Conservation (phyloP, 2,329 filamentous ascomycete species). For the Colletotrichum acutatum region DNA sequence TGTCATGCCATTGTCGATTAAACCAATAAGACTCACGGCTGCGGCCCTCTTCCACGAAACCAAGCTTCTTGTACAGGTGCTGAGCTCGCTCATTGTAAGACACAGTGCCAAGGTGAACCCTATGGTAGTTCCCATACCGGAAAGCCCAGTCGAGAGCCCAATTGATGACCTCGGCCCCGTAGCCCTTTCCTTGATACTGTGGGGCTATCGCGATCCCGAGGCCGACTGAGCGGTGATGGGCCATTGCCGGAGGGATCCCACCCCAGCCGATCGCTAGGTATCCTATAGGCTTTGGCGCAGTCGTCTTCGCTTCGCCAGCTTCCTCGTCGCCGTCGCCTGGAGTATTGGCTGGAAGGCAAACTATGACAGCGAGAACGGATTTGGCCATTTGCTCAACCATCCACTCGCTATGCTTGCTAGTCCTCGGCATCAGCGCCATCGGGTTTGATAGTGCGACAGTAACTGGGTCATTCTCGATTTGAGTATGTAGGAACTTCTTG, state of each 20-base stretch:
- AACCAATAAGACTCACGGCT: background rate
- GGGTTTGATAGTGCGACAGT: background rate
- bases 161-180: background rate
- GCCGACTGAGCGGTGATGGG: background rate
- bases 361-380: background rate
- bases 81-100: background rate
- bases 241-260: background rate
- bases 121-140: background rate
- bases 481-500: background rate
- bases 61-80: background rate
- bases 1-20: background rate
- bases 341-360: background rate
- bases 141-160: constrained; percentile 3
- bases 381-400: background rate
- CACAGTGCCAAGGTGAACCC: background rate
- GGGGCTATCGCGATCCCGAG: background rate
- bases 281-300: background rate
- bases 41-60: background rate
- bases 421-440: background rate
- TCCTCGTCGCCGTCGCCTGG: background rate
- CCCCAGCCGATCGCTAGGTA: background rate
- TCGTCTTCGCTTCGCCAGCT: background rate
- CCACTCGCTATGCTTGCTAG: background rate
- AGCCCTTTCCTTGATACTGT: background rate
- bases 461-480: constrained; percentile 4